A percentile compares a stretch with the other conserved stretches of the same genome.
phyloP scores from a whole-genome alignment of 306 rosid species.

The Ormosia emarginata region DNA sequence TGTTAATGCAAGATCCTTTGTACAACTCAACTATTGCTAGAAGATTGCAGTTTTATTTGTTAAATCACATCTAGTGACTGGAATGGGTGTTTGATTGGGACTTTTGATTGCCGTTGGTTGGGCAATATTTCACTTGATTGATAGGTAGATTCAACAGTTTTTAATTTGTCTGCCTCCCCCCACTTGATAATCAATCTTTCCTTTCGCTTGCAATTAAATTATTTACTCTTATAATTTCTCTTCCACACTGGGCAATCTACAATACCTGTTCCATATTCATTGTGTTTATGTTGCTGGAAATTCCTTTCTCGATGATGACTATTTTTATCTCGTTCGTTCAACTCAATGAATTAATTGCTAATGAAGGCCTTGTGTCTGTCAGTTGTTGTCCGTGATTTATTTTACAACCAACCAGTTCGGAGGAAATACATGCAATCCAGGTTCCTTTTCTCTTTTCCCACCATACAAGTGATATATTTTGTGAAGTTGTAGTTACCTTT shows the following conservation, averaged over 20 bases:
- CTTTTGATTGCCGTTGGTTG: not conserved
- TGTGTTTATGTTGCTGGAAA: constrained; percentile 8
- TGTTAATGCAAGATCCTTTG: not conserved
- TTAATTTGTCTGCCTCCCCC: not conserved
- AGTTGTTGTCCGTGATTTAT: constrained; percentile 87
- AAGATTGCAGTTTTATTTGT: not conserved
- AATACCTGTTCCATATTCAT: constrained; percentile 9
- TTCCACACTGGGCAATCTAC: not conserved
- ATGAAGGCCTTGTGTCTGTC: constrained; percentile 17
- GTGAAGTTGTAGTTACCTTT: constrained; percentile 27
- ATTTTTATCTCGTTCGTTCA: not conserved
- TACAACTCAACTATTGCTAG: not conserved
- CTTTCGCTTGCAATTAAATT: constrained; percentile 14
- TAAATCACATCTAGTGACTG: not conserved
- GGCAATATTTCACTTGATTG: constrained; percentile 6
- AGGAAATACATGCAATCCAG: constrained; percentile 82
- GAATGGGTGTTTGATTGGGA: not conserved
- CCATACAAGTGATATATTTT: constrained; percentile 7
- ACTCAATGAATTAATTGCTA: constrained; percentile 17
- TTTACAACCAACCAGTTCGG: constrained; percentile 96
- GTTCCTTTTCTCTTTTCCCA: constrained; percentile 36
- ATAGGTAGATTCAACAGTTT: not conserved
- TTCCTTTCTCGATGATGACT: not conserved
- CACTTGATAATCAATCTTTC: not conserved
- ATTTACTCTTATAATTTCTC: constrained; percentile 14